Conservation (phyloP, 2,329 filamentous ascomycete species). For the Pseudohalonectria lignicola region DNA sequence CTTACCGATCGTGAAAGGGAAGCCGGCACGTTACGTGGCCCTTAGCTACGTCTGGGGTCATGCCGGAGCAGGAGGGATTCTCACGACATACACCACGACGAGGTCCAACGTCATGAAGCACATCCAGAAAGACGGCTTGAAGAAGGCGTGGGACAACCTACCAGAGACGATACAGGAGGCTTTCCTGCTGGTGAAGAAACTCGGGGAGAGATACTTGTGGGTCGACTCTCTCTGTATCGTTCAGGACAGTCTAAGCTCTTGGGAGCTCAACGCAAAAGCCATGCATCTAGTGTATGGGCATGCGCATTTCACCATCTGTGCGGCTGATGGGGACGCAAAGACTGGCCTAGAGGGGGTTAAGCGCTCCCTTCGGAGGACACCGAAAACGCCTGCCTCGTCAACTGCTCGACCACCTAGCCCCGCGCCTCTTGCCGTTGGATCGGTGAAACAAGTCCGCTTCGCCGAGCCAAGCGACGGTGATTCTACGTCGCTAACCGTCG, state of each 20-base stretch:
- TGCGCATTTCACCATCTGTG: conserved; percentile 20
- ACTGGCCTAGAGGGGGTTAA: neutral
- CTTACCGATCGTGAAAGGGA: neutral
- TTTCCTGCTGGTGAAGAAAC: conserved; percentile 3
- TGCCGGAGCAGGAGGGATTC: neutral
- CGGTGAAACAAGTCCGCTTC: too few relatives aligned
- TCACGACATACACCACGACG: conserved; percentile 1
- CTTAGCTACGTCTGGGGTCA: conserved; percentile 11
- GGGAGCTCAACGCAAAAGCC: conserved; percentile 15
- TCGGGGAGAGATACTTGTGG: conserved; percentile 10
- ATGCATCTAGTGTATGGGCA: conserved; percentile 22
- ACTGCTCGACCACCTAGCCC: too few relatives aligned
- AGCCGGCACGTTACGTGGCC: conserved; percentile 5
- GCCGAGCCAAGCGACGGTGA: too few relatives aligned
- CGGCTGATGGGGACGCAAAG: conserved; percentile 15
- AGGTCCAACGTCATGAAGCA: conserved; percentile 1
- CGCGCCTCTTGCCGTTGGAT: too few relatives aligned
- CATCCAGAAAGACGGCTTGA: neutral
- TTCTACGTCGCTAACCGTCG: neutral
- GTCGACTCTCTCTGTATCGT: conserved; percentile 16
- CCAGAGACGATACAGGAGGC: conserved; percentile 8
- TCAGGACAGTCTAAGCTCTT: conserved; percentile 10
- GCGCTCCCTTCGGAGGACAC: too few relatives aligned
- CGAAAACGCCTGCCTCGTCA: too few relatives aligned
- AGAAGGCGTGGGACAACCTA: conserved; percentile 2